Evolutionary conservation across 2,329 filamentous ascomycete genomes (phyloP), one percentile per base, ranked within the genome.

Genomic region (Daldinia sp.): DNA sequence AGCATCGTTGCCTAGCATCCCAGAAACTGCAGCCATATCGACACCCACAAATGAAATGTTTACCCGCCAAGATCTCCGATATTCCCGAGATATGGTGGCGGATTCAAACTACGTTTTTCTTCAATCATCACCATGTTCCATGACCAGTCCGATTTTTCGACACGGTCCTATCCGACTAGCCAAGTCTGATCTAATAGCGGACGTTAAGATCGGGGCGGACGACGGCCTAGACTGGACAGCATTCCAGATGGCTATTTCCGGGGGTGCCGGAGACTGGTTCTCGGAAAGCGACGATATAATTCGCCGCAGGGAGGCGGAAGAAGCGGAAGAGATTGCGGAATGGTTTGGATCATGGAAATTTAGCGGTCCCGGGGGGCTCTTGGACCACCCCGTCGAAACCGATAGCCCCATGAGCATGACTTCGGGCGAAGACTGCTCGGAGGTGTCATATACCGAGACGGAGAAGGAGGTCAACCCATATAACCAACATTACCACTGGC

Each of bases 191-290:
- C 70, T 80, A 6, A 67, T 73, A 19, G 76, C 70, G 8, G 74
- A 77, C 21, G 67, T 74, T 58, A 78, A 76, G 60, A 75, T 79
- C 6, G 75, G 73, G 17, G 77, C 77, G 27, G 84, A 85, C 51
- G 83, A 83, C 48, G 81, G 78, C 7, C 74, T 88, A 3, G 86
- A 89, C 77, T 88, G 86, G 86, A 86, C 83, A 4, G 85, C 86
- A 3, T 89, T 88, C 71, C 86, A 89, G 74, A 87, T 88, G 81
- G 86, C 87, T 13, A 87, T 88, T 50, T 76, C 85, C 0, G 85
- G 86, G 39, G 84, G 83, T 4, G 82, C 83, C 1, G 83, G 82
- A 27, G 84, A 85, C 66, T 77, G 84, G 43, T 77, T 80, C 52
- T 75, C 76, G 15, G 83, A 83, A 51, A 75, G 76, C 15, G 75